A percentile compares a stretch with the other conserved stretches of the same genome.
Evolutionary conservation across 345 rosid genomes (phyloP).

Genomic region (Excoecaria cochinchinensis): DNA sequence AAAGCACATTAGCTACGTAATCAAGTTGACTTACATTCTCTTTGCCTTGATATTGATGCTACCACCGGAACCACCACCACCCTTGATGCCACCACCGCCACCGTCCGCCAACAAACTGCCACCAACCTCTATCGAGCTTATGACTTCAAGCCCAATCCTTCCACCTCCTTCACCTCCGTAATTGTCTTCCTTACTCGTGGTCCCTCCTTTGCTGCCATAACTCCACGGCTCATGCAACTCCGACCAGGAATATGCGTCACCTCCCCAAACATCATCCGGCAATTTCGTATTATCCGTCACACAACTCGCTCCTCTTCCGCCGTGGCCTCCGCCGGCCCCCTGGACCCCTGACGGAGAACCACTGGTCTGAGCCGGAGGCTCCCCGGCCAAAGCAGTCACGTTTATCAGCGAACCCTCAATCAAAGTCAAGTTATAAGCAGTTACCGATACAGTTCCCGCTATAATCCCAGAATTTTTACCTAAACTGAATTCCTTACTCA

Average conservation of each 20-base stretch:
- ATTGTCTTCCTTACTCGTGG: constrained; percentile 55
- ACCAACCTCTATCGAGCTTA: constrained; percentile 35
- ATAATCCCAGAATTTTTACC: constrained; percentile 29
- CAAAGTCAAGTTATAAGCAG: constrained; percentile 45
- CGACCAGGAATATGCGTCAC: constrained; percentile 70
- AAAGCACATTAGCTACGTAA: not conserved
- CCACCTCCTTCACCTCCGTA: constrained; percentile 75
- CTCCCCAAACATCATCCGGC: constrained; percentile 80
- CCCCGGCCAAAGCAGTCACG: constrained; percentile 54
- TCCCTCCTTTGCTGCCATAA: constrained; percentile 72
- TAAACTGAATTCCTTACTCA: constrained; percentile 46
- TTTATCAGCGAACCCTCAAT: constrained; percentile 42
- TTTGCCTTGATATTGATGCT: constrained; percentile 54
- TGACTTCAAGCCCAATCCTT: constrained; percentile 44
- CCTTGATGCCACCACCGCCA: constrained; percentile 52
- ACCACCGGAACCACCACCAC: constrained; percentile 80
- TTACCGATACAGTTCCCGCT: constrained; percentile 44
- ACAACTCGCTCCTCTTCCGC: constrained; percentile 73
- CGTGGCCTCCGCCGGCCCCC: constrained; percentile 70
- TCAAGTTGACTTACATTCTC: constrained; percentile 46
- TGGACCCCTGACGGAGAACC: constrained; percentile 57
- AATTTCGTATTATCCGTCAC: constrained; percentile 51
- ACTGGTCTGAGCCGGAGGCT: constrained; percentile 61
- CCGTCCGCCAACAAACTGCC: constrained; percentile 60
- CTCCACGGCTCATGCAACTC: constrained; percentile 61